Conservation (phyloP, 2,329 filamentous ascomycete species). For the Colletotrichum sp. region DNA sequence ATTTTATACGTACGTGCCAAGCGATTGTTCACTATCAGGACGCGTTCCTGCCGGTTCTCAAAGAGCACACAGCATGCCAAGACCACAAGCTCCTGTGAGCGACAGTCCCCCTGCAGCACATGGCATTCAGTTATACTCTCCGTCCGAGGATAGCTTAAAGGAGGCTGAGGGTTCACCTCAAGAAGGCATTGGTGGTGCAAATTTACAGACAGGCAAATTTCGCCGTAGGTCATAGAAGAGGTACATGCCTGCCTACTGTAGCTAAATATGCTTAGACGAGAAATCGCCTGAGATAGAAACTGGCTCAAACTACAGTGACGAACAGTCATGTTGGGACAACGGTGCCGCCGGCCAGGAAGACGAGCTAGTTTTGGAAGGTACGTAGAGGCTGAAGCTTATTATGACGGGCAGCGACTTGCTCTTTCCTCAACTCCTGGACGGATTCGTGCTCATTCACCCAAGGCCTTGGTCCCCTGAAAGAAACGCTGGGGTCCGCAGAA, state of each 20-base stretch:
- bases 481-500: not conserved
- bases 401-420: not conserved
- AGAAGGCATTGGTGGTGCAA: not conserved
- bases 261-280: not conserved
- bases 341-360: not conserved
- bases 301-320: not conserved
- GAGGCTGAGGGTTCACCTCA: not conserved
- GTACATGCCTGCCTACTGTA: not conserved
- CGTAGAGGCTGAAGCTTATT: not conserved
- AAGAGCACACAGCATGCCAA: not conserved
- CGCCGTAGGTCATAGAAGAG: not conserved
- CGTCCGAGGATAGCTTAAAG: not conserved
- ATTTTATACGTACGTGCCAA: constrained; percentile 8
- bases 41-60: not conserved
- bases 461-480: not conserved
- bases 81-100: not conserved
- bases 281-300: not conserved
- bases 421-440: not conserved
- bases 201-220: not conserved
- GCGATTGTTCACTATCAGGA: not conserved
- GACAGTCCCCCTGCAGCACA: not conserved
- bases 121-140: not conserved
- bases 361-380: not conserved
- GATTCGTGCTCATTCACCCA: not conserved
- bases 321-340: not conserved